Conservation (phyloP, 169 alveolate genomes). For the Pseudocohnilembus persalinus region DNA sequence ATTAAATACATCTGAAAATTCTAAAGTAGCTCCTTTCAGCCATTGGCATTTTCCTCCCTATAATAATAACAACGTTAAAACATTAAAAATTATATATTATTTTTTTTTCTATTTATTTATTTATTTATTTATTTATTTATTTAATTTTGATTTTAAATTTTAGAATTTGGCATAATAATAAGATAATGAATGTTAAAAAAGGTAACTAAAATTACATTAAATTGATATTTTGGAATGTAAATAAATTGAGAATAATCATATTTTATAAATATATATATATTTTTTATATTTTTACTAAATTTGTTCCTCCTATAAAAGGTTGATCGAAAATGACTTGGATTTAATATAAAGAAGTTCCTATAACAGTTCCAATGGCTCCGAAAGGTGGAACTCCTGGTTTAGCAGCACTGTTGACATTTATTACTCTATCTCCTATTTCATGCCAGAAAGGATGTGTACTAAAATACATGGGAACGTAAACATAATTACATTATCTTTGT, state of each 20-base stretch:
- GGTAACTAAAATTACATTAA: too few species aligned
- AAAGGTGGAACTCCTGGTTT: background rate
- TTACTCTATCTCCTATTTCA: background rate
- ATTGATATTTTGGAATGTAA: too few species aligned
- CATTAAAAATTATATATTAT: too few species aligned
- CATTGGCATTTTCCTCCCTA: background rate
- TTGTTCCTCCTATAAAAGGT: background rate
- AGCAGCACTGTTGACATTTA: background rate
- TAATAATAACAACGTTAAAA: too few species aligned
- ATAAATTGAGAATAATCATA: too few species aligned
- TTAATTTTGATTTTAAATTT: too few species aligned
- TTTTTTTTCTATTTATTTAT: too few species aligned
- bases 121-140: too few species aligned
- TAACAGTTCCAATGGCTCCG: background rate
- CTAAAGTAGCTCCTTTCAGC: background rate
- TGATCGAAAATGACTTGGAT: background rate
- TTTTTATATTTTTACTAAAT: background rate
- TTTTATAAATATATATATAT: too few species aligned
- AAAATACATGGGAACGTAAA: background rate
- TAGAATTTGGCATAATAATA: too few species aligned
- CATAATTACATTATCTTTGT: background rate
- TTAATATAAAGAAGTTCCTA: background rate
- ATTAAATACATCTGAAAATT: background rate
- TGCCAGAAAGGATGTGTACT: background rate
- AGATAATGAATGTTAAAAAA: too few species aligned